These are phyloP conservation scores for Spathaspora gorwiae DNA, from an alignment of 805 yeast genomes.

Conservation along the genomic window DNA sequence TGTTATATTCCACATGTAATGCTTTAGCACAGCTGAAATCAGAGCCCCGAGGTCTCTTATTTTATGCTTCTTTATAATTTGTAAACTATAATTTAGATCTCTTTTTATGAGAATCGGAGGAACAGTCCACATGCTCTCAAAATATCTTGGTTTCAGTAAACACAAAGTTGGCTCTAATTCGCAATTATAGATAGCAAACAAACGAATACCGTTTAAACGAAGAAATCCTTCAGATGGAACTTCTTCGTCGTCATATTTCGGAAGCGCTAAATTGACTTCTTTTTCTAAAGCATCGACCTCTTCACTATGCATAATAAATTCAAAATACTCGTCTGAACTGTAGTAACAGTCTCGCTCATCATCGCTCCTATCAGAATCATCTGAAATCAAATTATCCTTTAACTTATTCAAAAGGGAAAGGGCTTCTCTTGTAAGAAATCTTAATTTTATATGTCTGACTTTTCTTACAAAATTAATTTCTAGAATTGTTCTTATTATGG, in stretches of 20 bases:
- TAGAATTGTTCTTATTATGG: not conserved
- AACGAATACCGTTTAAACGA: no score
- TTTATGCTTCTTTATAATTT: no score
- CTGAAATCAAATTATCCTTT: not conserved
- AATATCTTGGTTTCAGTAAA: not conserved
- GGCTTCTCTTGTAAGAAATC: constrained; percentile 3
- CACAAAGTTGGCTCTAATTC: not conserved
- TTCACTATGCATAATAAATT: no score
- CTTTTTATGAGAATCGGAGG: not conserved
- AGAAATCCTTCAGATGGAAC: not conserved
- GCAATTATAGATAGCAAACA: not conserved
- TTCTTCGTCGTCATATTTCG: constrained; percentile 4
- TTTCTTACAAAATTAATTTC: constrained; percentile 1
- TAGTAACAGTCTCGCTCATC: no score
- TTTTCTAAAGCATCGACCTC: no score
- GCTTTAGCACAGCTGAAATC: not conserved
- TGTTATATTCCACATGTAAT: no score
- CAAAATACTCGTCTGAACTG: not conserved
- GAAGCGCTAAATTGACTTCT: not conserved
- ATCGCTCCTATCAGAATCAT: not conserved
- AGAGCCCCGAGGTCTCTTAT: not conserved
- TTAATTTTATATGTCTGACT: constrained; percentile 1
- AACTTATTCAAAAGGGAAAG: no score
- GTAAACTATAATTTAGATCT: not conserved
- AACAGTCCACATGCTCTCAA: not conserved